Evolutionary conservation across 805 yeast genomes (phyloP).

Genomic region (Candida maris): DNA sequence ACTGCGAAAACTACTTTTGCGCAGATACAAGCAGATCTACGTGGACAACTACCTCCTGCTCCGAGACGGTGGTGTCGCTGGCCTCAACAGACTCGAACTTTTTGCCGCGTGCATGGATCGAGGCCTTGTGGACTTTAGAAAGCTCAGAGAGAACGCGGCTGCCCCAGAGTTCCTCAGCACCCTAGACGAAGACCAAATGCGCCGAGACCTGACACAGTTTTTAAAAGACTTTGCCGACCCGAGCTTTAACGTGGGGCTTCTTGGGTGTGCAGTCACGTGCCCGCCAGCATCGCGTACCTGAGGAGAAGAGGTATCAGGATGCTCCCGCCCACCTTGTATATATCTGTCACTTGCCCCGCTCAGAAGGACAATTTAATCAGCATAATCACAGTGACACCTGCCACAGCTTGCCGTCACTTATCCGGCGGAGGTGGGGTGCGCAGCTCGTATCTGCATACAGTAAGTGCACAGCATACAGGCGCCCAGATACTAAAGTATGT

Average conservation of each 20-base stretch:
- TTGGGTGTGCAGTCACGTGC: constrained; percentile 11
- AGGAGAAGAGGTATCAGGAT: too few relatives aligned
- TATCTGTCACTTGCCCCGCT: too few relatives aligned
- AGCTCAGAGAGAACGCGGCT: constrained; percentile 6
- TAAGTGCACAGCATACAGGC: too few relatives aligned
- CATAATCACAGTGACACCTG: too few relatives aligned
- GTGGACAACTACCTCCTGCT: constrained; percentile 50
- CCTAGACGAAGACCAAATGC: constrained; percentile 14
- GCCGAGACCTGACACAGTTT: constrained; percentile 12
- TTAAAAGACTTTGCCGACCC: constrained; percentile 12
- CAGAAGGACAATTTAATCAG: too few relatives aligned
- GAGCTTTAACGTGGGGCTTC: constrained; percentile 16
- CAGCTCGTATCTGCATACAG: too few relatives aligned
- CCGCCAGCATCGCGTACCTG: too few relatives aligned
- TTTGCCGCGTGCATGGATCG: constrained; percentile 53
- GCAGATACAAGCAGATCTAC: constrained; percentile 40
- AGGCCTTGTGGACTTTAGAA: constrained; percentile 41
- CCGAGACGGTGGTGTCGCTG: constrained; percentile 44
- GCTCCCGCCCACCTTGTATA: too few relatives aligned
- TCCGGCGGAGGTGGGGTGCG: too few relatives aligned
- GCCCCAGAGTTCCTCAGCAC: background rate
- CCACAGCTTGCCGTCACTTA: too few relatives aligned
- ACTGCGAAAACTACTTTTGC: constrained; percentile 35
- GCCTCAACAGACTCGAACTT: constrained; percentile 47
- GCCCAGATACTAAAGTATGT: too few relatives aligned